phyloP scores from a whole-genome alignment of 2,329 filamentous ascomycete species.

The Chaetomium olivaceum region DNA sequence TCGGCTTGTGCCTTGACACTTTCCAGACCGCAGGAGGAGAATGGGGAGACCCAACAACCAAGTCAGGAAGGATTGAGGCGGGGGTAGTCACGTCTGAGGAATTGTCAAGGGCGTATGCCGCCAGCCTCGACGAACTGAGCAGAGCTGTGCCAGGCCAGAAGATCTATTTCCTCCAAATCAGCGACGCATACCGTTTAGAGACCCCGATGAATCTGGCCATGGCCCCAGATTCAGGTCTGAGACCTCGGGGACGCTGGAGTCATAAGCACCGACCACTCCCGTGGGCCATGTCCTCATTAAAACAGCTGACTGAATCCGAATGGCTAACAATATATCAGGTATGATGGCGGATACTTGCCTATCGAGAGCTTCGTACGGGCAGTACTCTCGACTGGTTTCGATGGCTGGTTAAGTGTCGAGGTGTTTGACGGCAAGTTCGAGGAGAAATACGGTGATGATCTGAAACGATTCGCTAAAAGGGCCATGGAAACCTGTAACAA shows the following conservation, averaged over 20 bases:
- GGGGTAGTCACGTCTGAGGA: conserved; percentile 42
- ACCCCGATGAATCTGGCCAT: conserved; percentile 53
- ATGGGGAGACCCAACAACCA: conserved; percentile 69
- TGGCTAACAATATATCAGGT: conserved; percentile 8
- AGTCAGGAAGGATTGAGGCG: conserved; percentile 58
- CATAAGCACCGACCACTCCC: conserved; percentile 69
- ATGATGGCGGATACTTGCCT: conserved; percentile 69
- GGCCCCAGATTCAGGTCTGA: conserved; percentile 51
- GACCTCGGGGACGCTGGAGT: conserved; percentile 69
- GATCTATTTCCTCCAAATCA: conserved; percentile 74
- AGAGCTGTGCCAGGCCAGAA: conserved; percentile 63
- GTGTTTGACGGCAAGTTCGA: conserved; percentile 39
- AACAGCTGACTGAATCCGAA: too few relatives aligned
- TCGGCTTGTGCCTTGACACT: conserved; percentile 75
- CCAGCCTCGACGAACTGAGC: conserved; percentile 58
- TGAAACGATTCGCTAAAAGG: conserved; percentile 34
- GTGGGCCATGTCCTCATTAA: conserved; percentile 37
- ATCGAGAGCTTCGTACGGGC: conserved; percentile 64
- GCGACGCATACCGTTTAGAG: conserved; percentile 67
- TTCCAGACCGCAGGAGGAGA: conserved; percentile 75
- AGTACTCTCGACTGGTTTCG: conserved; percentile 62
- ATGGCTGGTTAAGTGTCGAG: conserved; percentile 37
- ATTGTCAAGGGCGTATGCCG: conserved; percentile 52
- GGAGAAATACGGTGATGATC: conserved; percentile 37
- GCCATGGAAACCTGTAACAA: conserved; percentile 21